Evolutionary conservation across 1,139 yeast genomes (phyloP).

Genomic region (Taphrina flavorubra): DNA sequence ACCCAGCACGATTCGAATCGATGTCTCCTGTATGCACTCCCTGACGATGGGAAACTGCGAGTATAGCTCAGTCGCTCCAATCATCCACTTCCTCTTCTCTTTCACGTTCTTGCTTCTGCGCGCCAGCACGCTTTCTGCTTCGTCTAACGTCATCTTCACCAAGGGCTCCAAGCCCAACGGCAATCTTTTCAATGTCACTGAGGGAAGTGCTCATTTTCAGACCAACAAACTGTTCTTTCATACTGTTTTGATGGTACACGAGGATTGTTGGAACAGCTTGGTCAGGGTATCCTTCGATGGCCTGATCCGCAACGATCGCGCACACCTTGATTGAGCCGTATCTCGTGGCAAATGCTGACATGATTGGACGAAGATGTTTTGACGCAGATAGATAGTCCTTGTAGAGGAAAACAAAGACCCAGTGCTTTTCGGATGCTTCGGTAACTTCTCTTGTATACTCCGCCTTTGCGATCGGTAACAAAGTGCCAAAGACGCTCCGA

Average conservation of each 20-base stretch:
- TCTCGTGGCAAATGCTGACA: constrained; percentile 58
- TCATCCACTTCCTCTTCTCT: constrained; percentile 38
- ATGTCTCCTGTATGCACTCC: no score
- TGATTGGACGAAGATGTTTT: constrained; percentile 40
- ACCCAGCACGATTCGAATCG: no score
- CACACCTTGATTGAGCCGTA: constrained; percentile 86
- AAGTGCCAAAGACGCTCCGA: constrained; percentile 74
- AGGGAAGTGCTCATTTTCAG: constrained; percentile 29
- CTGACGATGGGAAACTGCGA: no score
- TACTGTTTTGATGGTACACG: constrained; percentile 64
- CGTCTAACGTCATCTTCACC: constrained; percentile 38
- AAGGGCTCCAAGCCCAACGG: constrained; percentile 33
- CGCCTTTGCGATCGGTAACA: constrained; percentile 77
- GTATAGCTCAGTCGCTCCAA: constrained; percentile 29
- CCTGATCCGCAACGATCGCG: constrained; percentile 85
- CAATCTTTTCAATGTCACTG: constrained; percentile 28
- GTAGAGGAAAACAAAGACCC: constrained; percentile 75
- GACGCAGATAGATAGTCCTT: constrained; percentile 44
- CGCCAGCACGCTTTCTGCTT: constrained; percentile 32
- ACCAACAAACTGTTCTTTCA: constrained; percentile 41
- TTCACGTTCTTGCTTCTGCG: constrained; percentile 13
- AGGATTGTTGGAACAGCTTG: constrained; percentile 87
- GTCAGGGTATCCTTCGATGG: constrained; percentile 90
- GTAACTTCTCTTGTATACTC: constrained; percentile 89
- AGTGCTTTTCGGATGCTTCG: constrained; percentile 65